Conservation (phyloP, 192 early-diverging fungal genomes). For the Chytriomyces sp. region DNA sequence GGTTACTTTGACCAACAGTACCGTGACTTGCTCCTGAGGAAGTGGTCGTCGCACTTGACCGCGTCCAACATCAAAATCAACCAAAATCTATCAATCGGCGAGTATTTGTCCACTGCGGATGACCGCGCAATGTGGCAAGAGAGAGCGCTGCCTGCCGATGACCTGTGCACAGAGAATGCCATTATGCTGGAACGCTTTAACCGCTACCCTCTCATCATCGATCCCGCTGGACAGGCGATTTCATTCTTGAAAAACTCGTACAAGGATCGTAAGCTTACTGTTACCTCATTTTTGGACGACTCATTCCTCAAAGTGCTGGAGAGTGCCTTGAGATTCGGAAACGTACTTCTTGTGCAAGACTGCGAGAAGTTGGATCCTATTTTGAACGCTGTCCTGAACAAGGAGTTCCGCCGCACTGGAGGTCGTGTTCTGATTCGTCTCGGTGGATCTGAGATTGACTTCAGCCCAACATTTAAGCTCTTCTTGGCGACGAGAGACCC, state of each 20-base stretch:
- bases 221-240: conserved; percentile 93
- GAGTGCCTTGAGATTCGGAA: conserved; percentile 97
- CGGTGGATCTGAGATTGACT: conserved; percentile 98
- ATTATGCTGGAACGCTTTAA: conserved; percentile 95
- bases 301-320: conserved; percentile 97
- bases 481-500: conserved; percentile 96
- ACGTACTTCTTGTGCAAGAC: conserved; percentile 94
- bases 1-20: conserved; percentile 98
- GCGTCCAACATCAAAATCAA: conserved; percentile 75
- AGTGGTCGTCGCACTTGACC: conserved; percentile 76
- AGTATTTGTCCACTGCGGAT: conserved; percentile 90
- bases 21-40: conserved; percentile 74
- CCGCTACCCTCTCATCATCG: conserved; percentile 96
- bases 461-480: conserved; percentile 94
- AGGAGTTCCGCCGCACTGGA: conserved; percentile 92
- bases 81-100: conserved; percentile 78
- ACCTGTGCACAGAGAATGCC: conserved; percentile 96
- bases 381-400: conserved; percentile 96
- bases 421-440: conserved; percentile 93
- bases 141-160: conserved; percentile 82
- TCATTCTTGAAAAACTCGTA: conserved; percentile 85
- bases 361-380: conserved; percentile 98
- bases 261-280: conserved; percentile 83
- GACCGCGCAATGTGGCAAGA: conserved; percentile 89
- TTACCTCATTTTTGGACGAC: conserved; percentile 97